Evolutionary conservation across 768 basidiomycete species (phyloP), one percentile per base, ranked within the genome.

Genomic region (Psilocybe sp.): DNA sequence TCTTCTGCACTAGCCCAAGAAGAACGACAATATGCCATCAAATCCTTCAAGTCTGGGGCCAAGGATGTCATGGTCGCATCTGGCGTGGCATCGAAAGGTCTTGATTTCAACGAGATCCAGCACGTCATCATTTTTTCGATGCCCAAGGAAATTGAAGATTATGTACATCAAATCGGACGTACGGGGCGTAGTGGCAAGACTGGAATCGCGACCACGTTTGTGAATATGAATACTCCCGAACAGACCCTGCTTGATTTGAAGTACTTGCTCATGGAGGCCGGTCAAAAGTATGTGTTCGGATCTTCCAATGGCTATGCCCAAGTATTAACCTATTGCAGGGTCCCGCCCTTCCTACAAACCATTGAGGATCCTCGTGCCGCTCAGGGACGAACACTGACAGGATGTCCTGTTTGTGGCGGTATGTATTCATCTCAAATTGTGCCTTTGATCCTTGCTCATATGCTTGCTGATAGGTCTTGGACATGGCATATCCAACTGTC

Each of bases 51-150:
- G 65, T 84, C 88, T 1, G 97, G 97, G 20, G 90, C 85, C 37
- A 99, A 99, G 64, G 97, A 99, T 67, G 96, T 98, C 42, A 98
- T 98, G 97, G 97, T 99, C 28, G 97, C 97, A 2, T 98, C 95
- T 3, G 87, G 95, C 28, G 93, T 99, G 20, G 97, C 96, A 1
- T 97, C 93, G 35, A 98, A 99, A 68, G 97, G 97, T 23, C 82
- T 99, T 52, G 97, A 99, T 69, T 99, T 99, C 70, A 94, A 89
- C 67, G 97, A 98, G 62, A 96, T 99, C 51, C 94, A 98, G 60
- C 97, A 98, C 65, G 95, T 98, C 64, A 98, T 99, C 69, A 98
- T 98, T 54, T 99, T 95, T 67, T 86, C 90, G 28, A 98, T 99
- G 97, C 97, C 97, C 0, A 99, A 98, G 68, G 97, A 99, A 73